These are phyloP conservation scores for Claviceps monticola DNA, from an alignment of 2,329 filamentous ascomycete species.

Conservation along the genomic window DNA sequence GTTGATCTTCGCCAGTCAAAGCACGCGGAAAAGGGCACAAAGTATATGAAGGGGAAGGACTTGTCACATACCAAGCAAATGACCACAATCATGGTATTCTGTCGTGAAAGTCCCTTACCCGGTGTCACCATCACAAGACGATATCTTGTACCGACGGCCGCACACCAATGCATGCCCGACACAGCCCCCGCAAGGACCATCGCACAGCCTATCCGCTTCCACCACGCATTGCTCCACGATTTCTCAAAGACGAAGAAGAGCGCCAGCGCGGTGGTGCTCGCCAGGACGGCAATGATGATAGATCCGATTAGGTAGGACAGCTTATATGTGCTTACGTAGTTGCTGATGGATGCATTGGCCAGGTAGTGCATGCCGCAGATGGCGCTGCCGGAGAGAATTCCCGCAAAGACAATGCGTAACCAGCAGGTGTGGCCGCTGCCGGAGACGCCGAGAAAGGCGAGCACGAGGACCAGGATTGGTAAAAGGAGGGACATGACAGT, in stretches of 20 bases:
- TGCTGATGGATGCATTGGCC: conserved; percentile 64
- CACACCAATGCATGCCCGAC: conserved; percentile 78
- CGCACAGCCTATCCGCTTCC: conserved; percentile 55
- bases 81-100: conserved; percentile 42
- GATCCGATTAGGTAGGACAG: conserved; percentile 49
- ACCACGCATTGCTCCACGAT: conserved; percentile 64
- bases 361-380: conserved; percentile 79
- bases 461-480: conserved; percentile 57
- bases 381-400: conserved; percentile 56
- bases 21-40: too few relatives aligned
- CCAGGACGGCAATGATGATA: conserved; percentile 54
- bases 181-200: conserved; percentile 59
- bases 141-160: conserved; percentile 56
- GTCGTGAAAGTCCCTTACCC: conserved; percentile 6
- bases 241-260: conserved; percentile 66
- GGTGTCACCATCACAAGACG: conserved; percentile 30
- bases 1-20: not conserved
- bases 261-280: conserved; percentile 53
- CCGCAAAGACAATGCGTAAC: conserved; percentile 45
- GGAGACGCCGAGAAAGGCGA: conserved; percentile 60
- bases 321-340: conserved; percentile 53
- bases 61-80: conserved; percentile 46
- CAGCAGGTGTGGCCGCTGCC: conserved; percentile 40
- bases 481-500: conserved; percentile 67
- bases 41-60: too few relatives aligned